Evolutionary conservation across 495 filamentous ascomycete genomes (phyloP), one percentile per base, ranked within the genome.

Genomic region (Jackrogersella minutella): DNA sequence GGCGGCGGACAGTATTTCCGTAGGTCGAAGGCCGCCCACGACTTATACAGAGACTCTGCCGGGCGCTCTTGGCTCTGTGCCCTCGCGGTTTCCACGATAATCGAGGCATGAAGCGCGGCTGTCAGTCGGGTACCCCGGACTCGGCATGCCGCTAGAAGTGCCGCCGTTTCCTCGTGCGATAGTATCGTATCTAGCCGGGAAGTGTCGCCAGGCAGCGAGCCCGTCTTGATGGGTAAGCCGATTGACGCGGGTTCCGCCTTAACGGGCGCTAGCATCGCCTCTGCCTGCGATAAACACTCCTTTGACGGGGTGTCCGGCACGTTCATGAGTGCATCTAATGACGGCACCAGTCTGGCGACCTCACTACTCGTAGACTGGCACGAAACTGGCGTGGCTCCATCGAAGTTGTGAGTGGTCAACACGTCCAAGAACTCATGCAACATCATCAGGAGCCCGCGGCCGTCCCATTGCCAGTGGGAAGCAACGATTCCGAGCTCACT

Each of bases 11-110:
- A 61, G 26, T 61, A 43, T 16, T 61, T 61, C 11, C 58, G 5
- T 7, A 61, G 9, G 36, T 61, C 58, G 34, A 61, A 61, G 44
- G 46, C 44, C 11, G 58, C 58, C 58, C 58, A 52, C 2, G 58
- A 61, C 36, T 61, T 61, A 28, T 61, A 61, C 10, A 5, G 13
- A 5, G 44, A 16, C 37, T 37, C 11, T 1, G 13, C 16, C 11
- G 5, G 6, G 28, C 11, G 40, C 14, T 13, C 11, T 24, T 16
- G 30, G 11, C 5, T 21, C 22, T 34, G 30, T 0, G 28, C 13
- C 10, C 30, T 21, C 11, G 44, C 46, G 2, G 47, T 52, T n/a
- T 61, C 58, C 5, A 34, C 10, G 1, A 61, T 16, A 9, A 61
- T 9, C 4, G 58, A 52, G 1, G 58, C 58, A 24, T 51, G 46